Base-by-base conservation (phyloP, 108 stramenopile species). In the Seminavis robusta region DNA sequence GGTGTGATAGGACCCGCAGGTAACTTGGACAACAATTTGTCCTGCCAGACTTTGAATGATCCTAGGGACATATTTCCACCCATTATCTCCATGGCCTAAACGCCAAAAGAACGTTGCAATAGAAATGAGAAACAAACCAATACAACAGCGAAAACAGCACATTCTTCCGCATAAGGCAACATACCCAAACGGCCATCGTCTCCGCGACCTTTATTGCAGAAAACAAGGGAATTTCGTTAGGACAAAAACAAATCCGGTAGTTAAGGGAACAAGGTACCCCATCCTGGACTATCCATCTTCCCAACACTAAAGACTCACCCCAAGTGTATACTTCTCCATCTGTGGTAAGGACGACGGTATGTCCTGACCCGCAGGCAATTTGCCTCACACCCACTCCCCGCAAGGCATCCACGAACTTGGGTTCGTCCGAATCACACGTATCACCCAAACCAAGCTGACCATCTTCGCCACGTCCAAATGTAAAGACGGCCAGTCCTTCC, bases 301-400 rank as follows among this genome's bases (percentile, higher is more conserved):
- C 40, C 48, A 41, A 37, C 62, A 9, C 51, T 11, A n/a, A n/a
- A n/a, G n/a, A 43, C 67, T 53, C 26, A 51, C 86, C 84, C 93
- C 95, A 96, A 10, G 95, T 96, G 69, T 82, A 96, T 21, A 96
- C 93, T 56, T 92, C 86, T n/a, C 95, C 95, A 52, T 95, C 95
- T 23, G 80, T 81, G 7, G 90, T 91, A 21, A 96, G 70, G 0
- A 94, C 92, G 7, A 94, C 93, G 0, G 95, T 96, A 70, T 96
- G 95, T 11, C 95, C 95, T 25, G 80, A 82, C 3, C 95, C 95
- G 71, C 95, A 96, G 15, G 93, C 95, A 61, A 96, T 91, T 49
- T 93, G 87, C 34, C 80, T 72, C 2, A 96, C 92, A 3, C 84
- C 86, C n/a, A 92, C 90, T 6, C 88, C 94, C 9, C 92, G 76